Percentiles rank a stretch among this genome's conserved stretches.
Conservation (phyloP, 2,329 filamentous ascomycete genomes). For the Colletotrichum karsti region DNA sequence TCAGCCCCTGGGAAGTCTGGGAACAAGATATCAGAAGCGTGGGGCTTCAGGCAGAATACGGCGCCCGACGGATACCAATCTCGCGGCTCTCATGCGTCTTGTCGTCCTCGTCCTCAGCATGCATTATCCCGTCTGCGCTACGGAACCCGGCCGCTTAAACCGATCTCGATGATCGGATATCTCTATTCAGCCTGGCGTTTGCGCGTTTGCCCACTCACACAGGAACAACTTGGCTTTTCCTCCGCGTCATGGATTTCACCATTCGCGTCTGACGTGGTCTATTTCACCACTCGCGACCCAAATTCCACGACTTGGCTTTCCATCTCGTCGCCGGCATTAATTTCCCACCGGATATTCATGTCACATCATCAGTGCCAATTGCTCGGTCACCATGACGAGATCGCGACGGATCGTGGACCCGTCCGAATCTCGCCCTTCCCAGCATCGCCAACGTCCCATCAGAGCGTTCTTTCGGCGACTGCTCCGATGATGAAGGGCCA, state of each 20-base stretch:
- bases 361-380: neutral
- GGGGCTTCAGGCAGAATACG: neutral
- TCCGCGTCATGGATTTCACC: no score
- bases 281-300: neutral
- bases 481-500: neutral
- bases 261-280: no score
- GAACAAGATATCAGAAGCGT: neutral
- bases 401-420: neutral
- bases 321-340: neutral
- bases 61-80: neutral
- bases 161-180: conserved; percentile 1
- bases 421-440: neutral
- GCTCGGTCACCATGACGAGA: neutral
- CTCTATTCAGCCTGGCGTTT: no score
- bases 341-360: neutral
- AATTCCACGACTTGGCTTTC: neutral
- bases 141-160: neutral
- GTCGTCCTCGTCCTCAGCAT: neutral
- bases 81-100: conserved; percentile 2
- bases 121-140: conserved; percentile 19
- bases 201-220: no score
- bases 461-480: neutral
- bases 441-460: neutral
- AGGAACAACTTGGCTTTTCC: no score
- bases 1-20: neutral